These are phyloP conservation scores for Tulasnella sp. DNA, from an alignment of 768 basidiomycete species.

Conservation along the genomic window DNA sequence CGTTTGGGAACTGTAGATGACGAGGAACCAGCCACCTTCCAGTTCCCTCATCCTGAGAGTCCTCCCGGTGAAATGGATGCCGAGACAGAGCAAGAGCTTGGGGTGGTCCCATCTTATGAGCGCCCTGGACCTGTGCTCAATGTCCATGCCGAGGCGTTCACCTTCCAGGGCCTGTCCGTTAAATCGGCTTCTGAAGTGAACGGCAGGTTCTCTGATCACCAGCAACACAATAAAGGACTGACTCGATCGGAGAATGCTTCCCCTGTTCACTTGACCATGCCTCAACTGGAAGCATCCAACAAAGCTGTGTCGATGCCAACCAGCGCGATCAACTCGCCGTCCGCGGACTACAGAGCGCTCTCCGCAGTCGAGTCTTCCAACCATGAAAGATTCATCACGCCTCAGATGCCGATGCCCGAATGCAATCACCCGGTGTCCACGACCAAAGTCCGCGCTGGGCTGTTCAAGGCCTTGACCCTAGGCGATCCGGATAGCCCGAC, in stretches of 20 bases:
- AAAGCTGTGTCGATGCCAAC: slow-evolving; percentile 11
- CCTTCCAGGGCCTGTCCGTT: slow-evolving; percentile 49
- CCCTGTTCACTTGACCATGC: neutral
- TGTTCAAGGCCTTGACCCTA: slow-evolving; percentile 69
- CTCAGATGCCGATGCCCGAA: slow-evolving; percentile 32
- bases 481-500: slow-evolving; percentile 48
- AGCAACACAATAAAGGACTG: neutral
- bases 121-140: slow-evolving; percentile 26
- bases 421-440: slow-evolving; percentile 53
- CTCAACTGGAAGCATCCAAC: neutral
- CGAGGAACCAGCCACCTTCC: neutral
- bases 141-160: slow-evolving; percentile 47
- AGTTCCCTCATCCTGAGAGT: slow-evolving; percentile 13
- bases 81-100: neutral
- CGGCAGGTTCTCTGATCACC: too few species aligned
- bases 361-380: neutral
- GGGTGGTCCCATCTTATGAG: neutral
- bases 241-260: neutral
- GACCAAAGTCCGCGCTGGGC: slow-evolving; percentile 73
- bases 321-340: slow-evolving; percentile 1
- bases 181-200: too few species aligned
- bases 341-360: neutral
- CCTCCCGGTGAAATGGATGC: neutral
- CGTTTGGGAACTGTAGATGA: slow-evolving; percentile 37
- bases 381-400: neutral